Evolutionary conservation across 805 yeast genomes (phyloP), one percentile per base, ranked within the genome.

Genomic region (Torulaspora delbrueckii): DNA sequence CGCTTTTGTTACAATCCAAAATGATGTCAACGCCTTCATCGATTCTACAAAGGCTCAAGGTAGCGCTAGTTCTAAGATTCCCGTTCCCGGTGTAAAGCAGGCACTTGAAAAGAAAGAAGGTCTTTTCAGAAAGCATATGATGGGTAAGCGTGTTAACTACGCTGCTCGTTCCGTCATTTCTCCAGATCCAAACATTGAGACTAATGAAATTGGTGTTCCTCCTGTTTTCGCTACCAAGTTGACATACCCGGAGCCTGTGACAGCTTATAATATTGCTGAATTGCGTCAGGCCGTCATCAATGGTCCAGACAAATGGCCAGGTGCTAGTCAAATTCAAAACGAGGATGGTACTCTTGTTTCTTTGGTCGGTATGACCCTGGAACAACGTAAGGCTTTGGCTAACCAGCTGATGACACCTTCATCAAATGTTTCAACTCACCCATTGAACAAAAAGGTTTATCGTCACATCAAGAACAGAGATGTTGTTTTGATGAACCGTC

Each of bases 141-240:
- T 93, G 99, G 99, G 99, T 66, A 93, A 93, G 76, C 89, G 99
- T 75, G 99, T 93, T 49, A 95, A 93, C 67, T 91, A 87, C 62
- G 96, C 98, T 43, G 99, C 99, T 42, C 88, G 99, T 71, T 91
- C 99, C 8, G 99, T 93, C 59, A 93, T 93, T 70, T 90, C 98
- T 5, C 98, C 98, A 5, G 99, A 93, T 71, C 99, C 99, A 46
- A 93, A 86, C 73, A 77, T 93, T 58, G 99, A 93, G 72, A 95
- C 99, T 10, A 88, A 90, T 65, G 96, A 93, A 70, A 91, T 93
- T 63, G 99, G 99, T 71, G 91, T 93, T 46, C 99, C 99, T 26
- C 99, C 99, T 0, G 99, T 95, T 12, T 93, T 93, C 60, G 99
- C 99, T 13, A 82, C 79, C 49, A 91, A 90, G 66, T 76, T 93